Conservation (phyloP, 2,329 filamentous ascomycete species). For the Dothistroma septosporum region DNA sequence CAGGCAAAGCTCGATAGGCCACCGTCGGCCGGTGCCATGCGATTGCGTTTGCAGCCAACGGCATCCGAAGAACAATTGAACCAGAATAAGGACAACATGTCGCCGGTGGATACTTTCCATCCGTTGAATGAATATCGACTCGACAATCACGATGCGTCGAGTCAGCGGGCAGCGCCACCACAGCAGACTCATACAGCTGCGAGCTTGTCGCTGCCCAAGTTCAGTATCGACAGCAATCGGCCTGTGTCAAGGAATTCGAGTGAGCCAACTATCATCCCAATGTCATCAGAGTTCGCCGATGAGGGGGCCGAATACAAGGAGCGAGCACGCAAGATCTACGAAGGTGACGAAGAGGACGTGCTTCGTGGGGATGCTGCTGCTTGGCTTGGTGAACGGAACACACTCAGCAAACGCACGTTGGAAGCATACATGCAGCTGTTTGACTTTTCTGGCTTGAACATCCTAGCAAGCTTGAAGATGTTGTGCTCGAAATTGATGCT, state of each 20-base stretch:
- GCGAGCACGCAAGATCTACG: constrained; percentile 77
- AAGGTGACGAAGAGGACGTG: constrained; percentile 78
- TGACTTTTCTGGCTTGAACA: constrained; percentile 76
- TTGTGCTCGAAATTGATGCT: constrained; percentile 79
- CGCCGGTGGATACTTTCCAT: constrained; percentile 9
- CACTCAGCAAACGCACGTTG: constrained; percentile 52
- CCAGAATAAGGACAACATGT: constrained; percentile 7
- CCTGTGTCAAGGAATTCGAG: constrained; percentile 37
- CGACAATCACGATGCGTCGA: not conserved
- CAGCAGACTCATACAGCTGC: constrained; percentile 18
- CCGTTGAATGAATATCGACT: constrained; percentile 5
- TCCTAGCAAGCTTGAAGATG: constrained; percentile 71
- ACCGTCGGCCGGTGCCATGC: constrained; percentile 22
- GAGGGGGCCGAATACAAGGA: constrained; percentile 61
- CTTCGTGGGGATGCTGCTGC: constrained; percentile 75
- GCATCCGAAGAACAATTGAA: constrained; percentile 29
- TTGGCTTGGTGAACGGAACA: constrained; percentile 72
- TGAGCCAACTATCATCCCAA: constrained; percentile 19
- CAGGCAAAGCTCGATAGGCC: constrained; percentile 18
- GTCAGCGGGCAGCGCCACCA: constrained; percentile 6
- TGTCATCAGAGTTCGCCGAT: constrained; percentile 22
- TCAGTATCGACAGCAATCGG: constrained; percentile 47
- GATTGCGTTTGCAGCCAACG: constrained; percentile 33
- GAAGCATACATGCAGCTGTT: constrained; percentile 89
- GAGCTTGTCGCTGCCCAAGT: constrained; percentile 27